A percentile compares a stretch with the other conserved stretches of the same genome.
phyloP scores from a whole-genome alignment of 169 alveolate species.

The Babesia ovis region DNA sequence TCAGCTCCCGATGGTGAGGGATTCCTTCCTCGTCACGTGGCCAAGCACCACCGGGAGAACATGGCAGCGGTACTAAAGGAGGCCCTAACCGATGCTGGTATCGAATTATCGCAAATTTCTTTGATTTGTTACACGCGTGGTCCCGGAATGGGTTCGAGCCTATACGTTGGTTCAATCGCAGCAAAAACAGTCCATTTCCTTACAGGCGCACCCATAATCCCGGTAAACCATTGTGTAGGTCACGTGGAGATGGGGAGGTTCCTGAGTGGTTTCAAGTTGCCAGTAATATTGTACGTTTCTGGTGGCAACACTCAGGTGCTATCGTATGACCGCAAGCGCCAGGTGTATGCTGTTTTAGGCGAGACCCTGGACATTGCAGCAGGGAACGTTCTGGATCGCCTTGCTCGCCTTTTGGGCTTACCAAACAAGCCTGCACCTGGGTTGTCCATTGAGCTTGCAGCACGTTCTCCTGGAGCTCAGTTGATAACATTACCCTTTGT shows the following conservation, averaged over 20 bases:
- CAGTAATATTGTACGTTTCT: slow-evolving; percentile 95
- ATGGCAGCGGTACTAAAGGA: slow-evolving; percentile 84
- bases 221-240: slow-evolving; percentile 98
- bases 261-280: slow-evolving; percentile 91
- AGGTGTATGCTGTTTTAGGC: slow-evolving; percentile 94
- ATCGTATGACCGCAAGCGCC: slow-evolving; percentile 81
- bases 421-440: slow-evolving; percentile 99
- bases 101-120: slow-evolving; percentile 81
- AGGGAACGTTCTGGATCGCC: slow-evolving; percentile 97
- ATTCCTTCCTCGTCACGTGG: slow-evolving; percentile 96
- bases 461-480: slow-evolving; percentile 79
- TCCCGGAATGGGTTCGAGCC: slow-evolving; percentile 99
- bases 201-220: slow-evolving; percentile 93
- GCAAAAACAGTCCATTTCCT: slow-evolving; percentile 91
- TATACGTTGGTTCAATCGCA: slow-evolving; percentile 95
- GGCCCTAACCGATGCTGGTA: slow-evolving; percentile 88
- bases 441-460: slow-evolving; percentile 95
- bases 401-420: slow-evolving; percentile 94
- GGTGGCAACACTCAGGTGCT: slow-evolving; percentile 98
- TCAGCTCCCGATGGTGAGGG: slow-evolving; percentile 99
- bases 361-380: slow-evolving; percentile 98
- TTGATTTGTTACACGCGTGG: slow-evolving; percentile 96
- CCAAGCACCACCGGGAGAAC: slow-evolving; percentile 93
- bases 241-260: slow-evolving; percentile 99
- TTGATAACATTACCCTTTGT: slow-evolving; percentile 92